A percentile compares a stretch with the other conserved stretches of the same genome.
Conservation (phyloP, 2,329 filamentous ascomycete species). For the Xylariaceae sp. region DNA sequence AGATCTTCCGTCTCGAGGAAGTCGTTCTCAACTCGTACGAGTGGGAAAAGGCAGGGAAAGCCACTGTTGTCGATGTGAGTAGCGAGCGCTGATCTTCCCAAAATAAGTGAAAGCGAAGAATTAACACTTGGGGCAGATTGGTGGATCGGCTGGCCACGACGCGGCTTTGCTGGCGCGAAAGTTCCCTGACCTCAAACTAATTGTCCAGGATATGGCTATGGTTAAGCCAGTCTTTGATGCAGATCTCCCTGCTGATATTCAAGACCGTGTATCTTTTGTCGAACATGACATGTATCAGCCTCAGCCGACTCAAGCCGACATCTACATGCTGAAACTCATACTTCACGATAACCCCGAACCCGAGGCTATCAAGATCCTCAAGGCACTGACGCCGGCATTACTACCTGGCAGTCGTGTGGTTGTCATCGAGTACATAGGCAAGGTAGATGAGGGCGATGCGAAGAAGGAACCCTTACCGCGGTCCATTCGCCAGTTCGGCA, state of each 20-base stretch:
- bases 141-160: slow-evolving; percentile 52
- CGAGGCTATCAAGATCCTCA: slow-evolving; percentile 49
- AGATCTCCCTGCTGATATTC: slow-evolving; percentile 45
- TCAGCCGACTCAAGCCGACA: slow-evolving; percentile 50
- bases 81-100: neutral
- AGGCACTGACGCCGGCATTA: slow-evolving; percentile 51
- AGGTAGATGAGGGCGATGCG: slow-evolving; percentile 38
- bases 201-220: slow-evolving; percentile 54
- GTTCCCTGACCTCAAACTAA: slow-evolving; percentile 50
- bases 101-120: neutral
- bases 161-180: slow-evolving; percentile 49
- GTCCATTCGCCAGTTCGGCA: slow-evolving; percentile 48
- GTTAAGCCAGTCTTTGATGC: slow-evolving; percentile 45
- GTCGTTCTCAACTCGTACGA: slow-evolving; percentile 45
- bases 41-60: slow-evolving; percentile 46
- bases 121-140: slow-evolving; percentile 41
- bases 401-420: slow-evolving; percentile 51
- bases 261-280: slow-evolving; percentile 45
- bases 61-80: slow-evolving; percentile 51
- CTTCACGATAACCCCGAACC: slow-evolving; percentile 63
- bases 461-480: slow-evolving; percentile 41
- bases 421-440: slow-evolving; percentile 49
- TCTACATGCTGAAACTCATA: slow-evolving; percentile 61
- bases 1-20: slow-evolving; percentile 48
- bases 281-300: slow-evolving; percentile 50